Conservation (phyloP, 202 grass and related monocot genomes). For the Digitaria exilis region DNA sequence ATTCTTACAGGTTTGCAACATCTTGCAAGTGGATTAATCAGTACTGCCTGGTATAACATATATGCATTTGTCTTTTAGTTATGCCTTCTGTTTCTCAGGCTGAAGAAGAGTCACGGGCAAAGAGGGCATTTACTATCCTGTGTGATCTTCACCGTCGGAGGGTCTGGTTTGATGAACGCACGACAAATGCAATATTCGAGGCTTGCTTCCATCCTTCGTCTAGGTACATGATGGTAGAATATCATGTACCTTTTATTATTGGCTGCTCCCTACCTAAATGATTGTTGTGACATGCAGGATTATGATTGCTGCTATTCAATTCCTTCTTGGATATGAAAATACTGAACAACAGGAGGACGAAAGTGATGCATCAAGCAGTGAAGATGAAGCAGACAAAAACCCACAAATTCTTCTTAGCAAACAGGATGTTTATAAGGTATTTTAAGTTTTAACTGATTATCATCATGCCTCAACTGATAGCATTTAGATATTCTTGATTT, state of each 20-base stretch:
- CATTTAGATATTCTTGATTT: slow-evolving; percentile 24
- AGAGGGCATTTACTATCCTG: slow-evolving; percentile 83
- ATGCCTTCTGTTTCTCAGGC: slow-evolving; percentile 49
- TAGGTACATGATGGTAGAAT: slow-evolving; percentile 49
- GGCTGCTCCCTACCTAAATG: slow-evolving; percentile 14
- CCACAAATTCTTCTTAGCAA: slow-evolving; percentile 73
- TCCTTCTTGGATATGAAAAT: slow-evolving; percentile 94
- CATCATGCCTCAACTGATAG: not conserved
- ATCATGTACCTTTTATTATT: not conserved
- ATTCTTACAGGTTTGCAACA: slow-evolving; percentile 69
- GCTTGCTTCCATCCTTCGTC: slow-evolving; percentile 92
- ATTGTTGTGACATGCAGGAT: slow-evolving; percentile 58
- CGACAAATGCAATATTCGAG: slow-evolving; percentile 86
- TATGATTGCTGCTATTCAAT: slow-evolving; percentile 84
- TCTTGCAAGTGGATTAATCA: too few relatives aligned
- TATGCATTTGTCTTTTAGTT: not conserved
- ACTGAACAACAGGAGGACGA: slow-evolving; percentile 72
- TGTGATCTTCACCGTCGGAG: slow-evolving; percentile 90
- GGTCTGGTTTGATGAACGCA: slow-evolving; percentile 97
- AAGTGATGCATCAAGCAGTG: slow-evolving; percentile 76
- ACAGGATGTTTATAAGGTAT: slow-evolving; percentile 98
- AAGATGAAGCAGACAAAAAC: slow-evolving; percentile 67
- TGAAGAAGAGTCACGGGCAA: slow-evolving; percentile 83
- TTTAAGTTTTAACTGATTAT: slow-evolving; percentile 29
- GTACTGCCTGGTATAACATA: not conserved